Base-by-base conservation (phyloP, 2,329 filamentous ascomycete genomes). In the Cladosporium velox region DNA sequence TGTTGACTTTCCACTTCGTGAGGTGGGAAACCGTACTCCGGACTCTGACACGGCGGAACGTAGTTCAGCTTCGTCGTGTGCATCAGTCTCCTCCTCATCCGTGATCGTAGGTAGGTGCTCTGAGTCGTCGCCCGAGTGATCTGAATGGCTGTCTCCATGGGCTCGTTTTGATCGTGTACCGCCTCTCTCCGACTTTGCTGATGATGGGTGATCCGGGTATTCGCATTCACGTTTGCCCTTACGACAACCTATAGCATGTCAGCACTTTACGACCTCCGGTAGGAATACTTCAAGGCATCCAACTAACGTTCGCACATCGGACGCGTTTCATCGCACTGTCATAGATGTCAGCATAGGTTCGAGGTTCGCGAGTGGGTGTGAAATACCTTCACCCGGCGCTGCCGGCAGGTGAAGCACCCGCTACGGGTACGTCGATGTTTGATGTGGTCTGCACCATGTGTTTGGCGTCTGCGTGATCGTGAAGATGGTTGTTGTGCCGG, bases 371-470 rank as follows among this genome's bases (percentile, higher is more conserved):
- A 34, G 18, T 6, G 2, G 28, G 18, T 30, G 11, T 4, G 10
- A 71, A 68, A 11, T 75, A 87, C 85, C 83, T 89, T 98, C 61
- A 98, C 93, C 77, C 95, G 87, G 71, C 95, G 87, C 73, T 89
- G 90, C 67, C 95, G 87, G 79, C 95, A 99, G 57, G 93, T 98
- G 76, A 87, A 97, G 80, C 95, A 99, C 32, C 95, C 95, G 69
- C 93, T 97, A 72, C 95, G 86, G 52, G 95, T 98, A 71, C 95
- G 88, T 68, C 93, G 90, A 77, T 98, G 94, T 79, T 98, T 98
- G 71, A 96, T 90, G 74, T 91, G 89, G 68, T 96, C 91, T n/a
- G 71, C 67, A 15, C 75, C 72, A 41, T 67, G 68, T 12, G 70
- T 65, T 51, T 72, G 71, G 64, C 74, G 69, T 66, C 74, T 68